Evolutionary conservation across 1,284 basidiomycete genomes (phyloP).

Genomic region (Austropuccinia psidii): DNA sequence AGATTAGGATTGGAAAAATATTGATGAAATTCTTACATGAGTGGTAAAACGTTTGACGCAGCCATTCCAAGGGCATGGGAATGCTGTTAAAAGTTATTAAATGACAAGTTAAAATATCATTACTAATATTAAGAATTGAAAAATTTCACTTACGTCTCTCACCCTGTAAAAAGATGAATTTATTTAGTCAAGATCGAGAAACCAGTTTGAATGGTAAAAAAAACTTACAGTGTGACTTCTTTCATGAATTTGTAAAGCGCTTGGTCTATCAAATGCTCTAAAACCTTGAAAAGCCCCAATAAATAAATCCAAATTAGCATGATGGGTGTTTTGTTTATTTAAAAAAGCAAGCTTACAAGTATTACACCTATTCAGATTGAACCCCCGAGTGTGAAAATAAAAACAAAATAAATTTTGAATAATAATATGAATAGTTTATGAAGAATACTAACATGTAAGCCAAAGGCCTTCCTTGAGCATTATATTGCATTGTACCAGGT

Average conservation of each 20-base stretch:
- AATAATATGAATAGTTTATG: background rate
- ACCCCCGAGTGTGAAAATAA: background rate
- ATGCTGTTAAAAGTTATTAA: slow-evolving; percentile 15
- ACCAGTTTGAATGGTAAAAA: background rate
- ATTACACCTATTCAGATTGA: slow-evolving; percentile 6
- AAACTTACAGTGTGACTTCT: slow-evolving; percentile 28
- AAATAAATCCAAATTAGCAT: background rate
- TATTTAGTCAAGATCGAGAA: background rate
- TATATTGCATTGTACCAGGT: slow-evolving; percentile 32
- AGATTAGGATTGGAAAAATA: background rate
- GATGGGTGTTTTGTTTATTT: too few species aligned
- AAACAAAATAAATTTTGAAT: background rate
- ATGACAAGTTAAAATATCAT: too few species aligned
- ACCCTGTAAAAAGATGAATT: slow-evolving; percentile 9
- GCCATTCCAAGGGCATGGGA: slow-evolving; percentile 36
- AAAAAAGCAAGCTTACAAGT: slow-evolving; percentile 3
- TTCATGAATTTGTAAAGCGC: slow-evolving; percentile 34
- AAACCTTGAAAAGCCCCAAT: slow-evolving; percentile 9
- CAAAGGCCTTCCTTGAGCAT: slow-evolving; percentile 35
- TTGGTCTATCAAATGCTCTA: slow-evolving; percentile 29
- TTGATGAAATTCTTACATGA: slow-evolving; percentile 2
- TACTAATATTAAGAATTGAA: too few species aligned
- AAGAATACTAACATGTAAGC: slow-evolving; percentile 21
- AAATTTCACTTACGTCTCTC: slow-evolving; percentile 27
- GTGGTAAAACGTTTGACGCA: slow-evolving; percentile 35